These are phyloP conservation scores for Kondoa subrosea DNA, from an alignment of 768 basidiomycete genomes.

Conservation along the genomic window DNA sequence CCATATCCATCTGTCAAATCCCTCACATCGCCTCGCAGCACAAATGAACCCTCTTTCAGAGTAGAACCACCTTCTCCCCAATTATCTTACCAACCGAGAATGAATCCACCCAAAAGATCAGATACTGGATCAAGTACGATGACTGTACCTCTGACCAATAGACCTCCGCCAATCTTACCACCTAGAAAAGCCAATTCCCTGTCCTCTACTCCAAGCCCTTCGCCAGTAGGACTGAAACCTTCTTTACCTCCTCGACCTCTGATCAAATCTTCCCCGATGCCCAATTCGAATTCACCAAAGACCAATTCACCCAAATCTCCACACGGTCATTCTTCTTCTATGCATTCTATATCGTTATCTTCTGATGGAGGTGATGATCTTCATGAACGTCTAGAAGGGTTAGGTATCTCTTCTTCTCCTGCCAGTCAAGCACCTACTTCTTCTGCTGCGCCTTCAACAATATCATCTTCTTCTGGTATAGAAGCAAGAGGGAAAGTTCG, in stretches of 20 bases:
- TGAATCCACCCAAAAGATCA: background rate
- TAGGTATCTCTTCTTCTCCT: too few species aligned
- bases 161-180: background rate
- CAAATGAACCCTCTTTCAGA: background rate
- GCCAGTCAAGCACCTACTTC: too few species aligned
- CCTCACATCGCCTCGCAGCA: background rate
- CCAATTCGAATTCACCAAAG: background rate
- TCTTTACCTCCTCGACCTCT: background rate
- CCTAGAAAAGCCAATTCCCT: background rate
- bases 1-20: background rate
- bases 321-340: background rate
- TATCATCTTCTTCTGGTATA: background rate
- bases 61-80: background rate
- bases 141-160: too few species aligned
- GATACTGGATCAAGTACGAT: too few species aligned
- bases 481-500: background rate
- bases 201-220: background rate
- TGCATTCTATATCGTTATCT: slow-evolving; percentile 3
- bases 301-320: background rate
- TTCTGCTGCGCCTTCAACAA: too few species aligned
- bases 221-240: background rate
- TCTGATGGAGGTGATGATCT: background rate
- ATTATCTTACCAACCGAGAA: background rate
- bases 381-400: background rate
- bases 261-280: background rate